These are phyloP conservation scores for Colletotrichum sidae DNA, from an alignment of 2,329 filamentous ascomycete genomes.

Conservation along the genomic window DNA sequence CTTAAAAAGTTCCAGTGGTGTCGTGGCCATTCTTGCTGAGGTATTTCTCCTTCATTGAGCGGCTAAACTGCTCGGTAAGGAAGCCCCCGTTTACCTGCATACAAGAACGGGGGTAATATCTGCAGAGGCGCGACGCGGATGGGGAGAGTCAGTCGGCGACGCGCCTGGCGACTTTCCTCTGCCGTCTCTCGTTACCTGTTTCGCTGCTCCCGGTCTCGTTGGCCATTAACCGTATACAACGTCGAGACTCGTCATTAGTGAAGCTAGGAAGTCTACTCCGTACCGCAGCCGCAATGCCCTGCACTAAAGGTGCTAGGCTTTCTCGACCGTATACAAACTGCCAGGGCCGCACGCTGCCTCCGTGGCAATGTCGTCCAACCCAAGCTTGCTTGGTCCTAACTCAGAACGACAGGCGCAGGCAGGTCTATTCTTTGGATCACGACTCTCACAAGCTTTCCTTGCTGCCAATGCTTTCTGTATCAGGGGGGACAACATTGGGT, in stretches of 20 bases:
- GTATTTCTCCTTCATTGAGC: slow-evolving; percentile 14
- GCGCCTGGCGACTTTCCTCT: slow-evolving; percentile 1
- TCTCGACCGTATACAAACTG: no score
- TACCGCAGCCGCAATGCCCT: no score
- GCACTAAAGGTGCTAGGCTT: no score
- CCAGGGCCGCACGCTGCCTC: no score
- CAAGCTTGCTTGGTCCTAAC: slow-evolving; percentile 6
- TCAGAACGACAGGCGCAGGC: slow-evolving; percentile 16
- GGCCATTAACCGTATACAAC: background rate
- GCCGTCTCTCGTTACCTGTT: slow-evolving; percentile 7
- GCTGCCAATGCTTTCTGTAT: background rate
- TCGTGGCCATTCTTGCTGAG: no score
- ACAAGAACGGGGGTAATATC: slow-evolving; percentile 25
- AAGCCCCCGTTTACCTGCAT: slow-evolving; percentile 16
- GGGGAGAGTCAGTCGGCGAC: slow-evolving; percentile 1
- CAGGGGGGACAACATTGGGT: no score
- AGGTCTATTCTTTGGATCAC: slow-evolving; percentile 6
- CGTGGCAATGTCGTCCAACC: no score
- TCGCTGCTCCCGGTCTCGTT: slow-evolving; percentile 9
- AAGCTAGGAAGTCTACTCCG: no score
- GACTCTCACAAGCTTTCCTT: background rate
- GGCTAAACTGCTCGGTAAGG: slow-evolving; percentile 6
- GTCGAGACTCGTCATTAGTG: slow-evolving; percentile 10
- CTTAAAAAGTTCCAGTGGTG: slow-evolving; percentile 4
- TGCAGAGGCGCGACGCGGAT: slow-evolving; percentile 20